These are phyloP conservation scores for Astrothelium subdiscretum DNA, from an alignment of 495 filamentous ascomycete genomes.

Conservation along the genomic window DNA sequence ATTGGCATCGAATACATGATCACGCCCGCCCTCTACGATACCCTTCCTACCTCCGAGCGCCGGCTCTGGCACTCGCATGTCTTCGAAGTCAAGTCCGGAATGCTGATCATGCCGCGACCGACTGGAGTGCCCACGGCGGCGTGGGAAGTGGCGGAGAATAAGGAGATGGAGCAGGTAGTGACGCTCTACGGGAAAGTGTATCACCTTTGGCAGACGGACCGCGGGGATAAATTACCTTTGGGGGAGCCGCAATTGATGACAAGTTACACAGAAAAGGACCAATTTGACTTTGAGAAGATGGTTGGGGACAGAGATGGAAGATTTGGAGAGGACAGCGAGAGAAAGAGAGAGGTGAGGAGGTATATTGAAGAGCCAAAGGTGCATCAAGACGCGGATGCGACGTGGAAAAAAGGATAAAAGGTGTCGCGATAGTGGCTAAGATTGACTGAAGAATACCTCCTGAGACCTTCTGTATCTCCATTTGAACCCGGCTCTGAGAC, in stretches of 20 bases:
- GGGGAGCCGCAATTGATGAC: constrained; percentile 69
- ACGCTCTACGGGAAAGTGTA: constrained; percentile 80
- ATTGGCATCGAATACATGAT: constrained; percentile 95
- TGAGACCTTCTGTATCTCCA: neutral
- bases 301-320: constrained; percentile 54
- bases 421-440: neutral
- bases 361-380: constrained; percentile 46
- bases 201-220: constrained; percentile 79
- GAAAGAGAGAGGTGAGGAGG: constrained; percentile 53
- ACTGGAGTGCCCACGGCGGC: constrained; percentile 36
- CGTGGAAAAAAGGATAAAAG: constrained; percentile 27
- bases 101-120: constrained; percentile 75
- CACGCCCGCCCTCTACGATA: constrained; percentile 52
- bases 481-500: too few species aligned
- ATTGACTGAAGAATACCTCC: neutral
- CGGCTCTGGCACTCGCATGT: constrained; percentile 72
- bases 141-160: constrained; percentile 69
- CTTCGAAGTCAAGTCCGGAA: constrained; percentile 77
- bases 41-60: constrained; percentile 52
- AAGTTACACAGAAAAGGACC: constrained; percentile 50
- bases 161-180: constrained; percentile 65
- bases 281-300: constrained; percentile 48
- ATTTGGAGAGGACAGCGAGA: constrained; percentile 47
- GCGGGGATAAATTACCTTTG: constrained; percentile 64
- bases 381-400: constrained; percentile 45